Base-by-base conservation (phyloP, 768 basidiomycete species). In the Paxillus rubicundulus region DNA sequence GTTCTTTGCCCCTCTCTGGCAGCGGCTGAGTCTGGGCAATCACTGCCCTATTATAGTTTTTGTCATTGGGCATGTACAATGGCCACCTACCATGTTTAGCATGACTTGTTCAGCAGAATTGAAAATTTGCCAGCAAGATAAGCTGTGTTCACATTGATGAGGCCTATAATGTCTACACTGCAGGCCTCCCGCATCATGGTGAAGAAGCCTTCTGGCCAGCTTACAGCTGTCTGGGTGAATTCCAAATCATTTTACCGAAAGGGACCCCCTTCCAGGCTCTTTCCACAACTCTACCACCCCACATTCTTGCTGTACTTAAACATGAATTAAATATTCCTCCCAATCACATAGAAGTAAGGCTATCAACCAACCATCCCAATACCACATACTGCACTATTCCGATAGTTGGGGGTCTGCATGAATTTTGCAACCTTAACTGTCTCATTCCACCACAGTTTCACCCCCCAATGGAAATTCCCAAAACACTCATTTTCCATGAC, bases 401-500 rank as follows among this genome's bases (percentile, higher is more conserved):
- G 13, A 18, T 41, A 7, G 21, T 41, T 24, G 20, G 18, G 18
- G 8, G 5, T 24, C 40, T 41, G 14, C 40, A 7, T 3, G 18
- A 41, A 21, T 41, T 41, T 9, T 20, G 21, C 9, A 41, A 41
- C 40, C 10, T 41, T 4, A 13, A 41, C 40, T 9, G 4, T 20
- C 18, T 41, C n/a, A 41, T 41, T 41, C 40, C 40, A 20, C 4
- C 24, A n/a, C 3, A 24, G 21, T 20, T 20, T 32, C 6, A 1
- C 18, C 14, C 5, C 8, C 16, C 36, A 8, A 38, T 17, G 8
- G 44, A 38, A 1, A 33, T 51, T 5, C 28, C 37, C 37, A 63
- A 61, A 27, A 36, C 37, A 0, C 24, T 62, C 3, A 46, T 64
- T 1, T 64, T 60, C 36, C 53, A 55, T 38, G 54, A 64, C 46